Conservation (phyloP, 2,329 filamentous ascomycete genomes). For the Ceratocystis cubensis region DNA sequence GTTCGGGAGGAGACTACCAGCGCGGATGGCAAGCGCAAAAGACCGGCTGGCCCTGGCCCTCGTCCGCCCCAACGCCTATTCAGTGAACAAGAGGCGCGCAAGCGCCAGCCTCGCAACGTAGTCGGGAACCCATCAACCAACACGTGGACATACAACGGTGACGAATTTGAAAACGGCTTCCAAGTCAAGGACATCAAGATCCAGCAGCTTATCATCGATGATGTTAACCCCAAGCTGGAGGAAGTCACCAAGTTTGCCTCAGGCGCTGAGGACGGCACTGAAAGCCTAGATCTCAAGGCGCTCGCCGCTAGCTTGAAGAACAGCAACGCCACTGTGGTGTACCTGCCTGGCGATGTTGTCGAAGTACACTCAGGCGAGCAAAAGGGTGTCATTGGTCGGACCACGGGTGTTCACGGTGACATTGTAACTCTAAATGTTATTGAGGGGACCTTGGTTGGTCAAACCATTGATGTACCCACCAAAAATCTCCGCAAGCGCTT, state of each 20-base stretch:
- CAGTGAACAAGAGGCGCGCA: constrained; percentile 83
- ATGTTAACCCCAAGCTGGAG: constrained; percentile 85
- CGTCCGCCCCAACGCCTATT: constrained; percentile 82
- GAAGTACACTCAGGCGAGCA: constrained; percentile 95
- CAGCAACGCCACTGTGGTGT: constrained; percentile 66
- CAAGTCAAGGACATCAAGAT: constrained; percentile 89
- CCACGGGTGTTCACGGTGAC: constrained; percentile 74
- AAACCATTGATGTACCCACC: constrained; percentile 82
- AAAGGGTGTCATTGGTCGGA: constrained; percentile 75
- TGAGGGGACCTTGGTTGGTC: constrained; percentile 68
- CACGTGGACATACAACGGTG: constrained; percentile 71
- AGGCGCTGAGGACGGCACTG: constrained; percentile 78
- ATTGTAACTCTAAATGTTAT: constrained; percentile 82
- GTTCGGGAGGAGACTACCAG: constrained; percentile 58
- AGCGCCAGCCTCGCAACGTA: constrained; percentile 57
- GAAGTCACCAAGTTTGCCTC: constrained; percentile 92
- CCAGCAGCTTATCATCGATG: constrained; percentile 68
- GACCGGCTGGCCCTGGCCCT: constrained; percentile 47
- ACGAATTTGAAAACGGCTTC: constrained; percentile 87
- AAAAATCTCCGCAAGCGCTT: constrained; percentile 90
- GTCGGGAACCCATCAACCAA: constrained; percentile 62
- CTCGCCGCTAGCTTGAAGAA: constrained; percentile 83
- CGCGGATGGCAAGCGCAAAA: constrained; percentile 66
- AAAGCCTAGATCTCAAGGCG: constrained; percentile 84
- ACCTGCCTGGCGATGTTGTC: constrained; percentile 87